These are phyloP conservation scores for Hyphopichia homilentoma DNA, from an alignment of 805 yeast species.

Conservation along the genomic window DNA sequence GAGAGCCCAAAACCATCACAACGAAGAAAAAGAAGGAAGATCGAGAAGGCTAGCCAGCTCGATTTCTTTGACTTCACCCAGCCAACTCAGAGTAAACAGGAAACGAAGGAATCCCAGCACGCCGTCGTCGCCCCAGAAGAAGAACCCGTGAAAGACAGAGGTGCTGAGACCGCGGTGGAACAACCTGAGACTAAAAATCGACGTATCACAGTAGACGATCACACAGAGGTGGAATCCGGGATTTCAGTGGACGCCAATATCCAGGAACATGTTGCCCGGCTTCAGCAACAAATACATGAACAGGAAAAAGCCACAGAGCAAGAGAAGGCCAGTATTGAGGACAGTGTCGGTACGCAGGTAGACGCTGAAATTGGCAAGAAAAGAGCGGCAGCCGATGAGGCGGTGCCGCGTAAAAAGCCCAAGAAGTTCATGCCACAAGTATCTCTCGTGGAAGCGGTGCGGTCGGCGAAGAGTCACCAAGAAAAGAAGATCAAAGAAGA, in stretches of 20 bases:
- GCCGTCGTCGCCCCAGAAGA: too few relatives aligned
- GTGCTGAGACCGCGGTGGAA: not conserved
- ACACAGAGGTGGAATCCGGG: not conserved
- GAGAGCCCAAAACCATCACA: slow-evolving; percentile 5
- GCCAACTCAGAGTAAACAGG: slow-evolving; percentile 1
- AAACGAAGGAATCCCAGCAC: not conserved
- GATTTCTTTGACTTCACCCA: slow-evolving; percentile 30
- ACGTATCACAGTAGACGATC: not conserved
- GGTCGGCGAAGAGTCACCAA: slow-evolving; percentile 20
- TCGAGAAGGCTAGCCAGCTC: slow-evolving; percentile 28
- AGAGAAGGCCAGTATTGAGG: too few relatives aligned
- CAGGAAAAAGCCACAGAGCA: too few relatives aligned
- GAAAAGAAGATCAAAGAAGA: slow-evolving; percentile 17
- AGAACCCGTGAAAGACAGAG: not conserved
- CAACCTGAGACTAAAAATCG: not conserved
- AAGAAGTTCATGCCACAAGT: slow-evolving; percentile 11
- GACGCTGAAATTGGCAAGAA: too few relatives aligned
- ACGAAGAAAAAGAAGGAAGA: slow-evolving; percentile 26
- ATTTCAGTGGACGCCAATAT: too few relatives aligned
- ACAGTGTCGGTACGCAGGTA: too few relatives aligned
- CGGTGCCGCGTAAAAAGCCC: slow-evolving; percentile 5
- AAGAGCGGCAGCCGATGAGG: slow-evolving; percentile 2
- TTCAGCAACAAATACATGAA: too few relatives aligned
- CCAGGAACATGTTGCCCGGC: too few relatives aligned
- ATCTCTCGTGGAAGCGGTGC: slow-evolving; percentile 27